Evolutionary conservation across 2,329 filamentous ascomycete genomes (phyloP), one percentile per base, ranked within the genome.

Genomic region (Paraphaeosphaeria sporulosa): DNA sequence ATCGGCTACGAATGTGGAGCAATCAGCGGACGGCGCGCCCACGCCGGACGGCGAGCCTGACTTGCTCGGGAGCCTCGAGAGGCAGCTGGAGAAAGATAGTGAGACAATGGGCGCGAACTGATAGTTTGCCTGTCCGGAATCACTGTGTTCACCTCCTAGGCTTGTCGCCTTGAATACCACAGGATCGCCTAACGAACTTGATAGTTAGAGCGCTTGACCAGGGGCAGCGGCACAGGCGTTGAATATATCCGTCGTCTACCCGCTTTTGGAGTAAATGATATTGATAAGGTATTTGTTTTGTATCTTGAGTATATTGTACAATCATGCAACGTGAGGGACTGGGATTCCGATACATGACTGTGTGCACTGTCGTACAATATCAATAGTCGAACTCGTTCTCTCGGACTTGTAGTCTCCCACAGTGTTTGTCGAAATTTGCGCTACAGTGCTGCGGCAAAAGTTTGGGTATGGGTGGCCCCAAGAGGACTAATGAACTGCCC

Each of bases 61-160:
- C 71, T 66, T 84, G 34, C 69, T 84, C 30, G 81, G 80, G 38
- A 83, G 79, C 57, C 65, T 84, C 25, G 82, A 85, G 64, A 77
- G 76, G 25, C 81, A 82, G 57, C 63, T 82, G 48, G 75, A 78
- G 25, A 71, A 74, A 54, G 72, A 74, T 42, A 69, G 67, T 54
- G 62, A 70, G 34, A 51, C 55, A 15, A 59, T 57, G 57, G 59
- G 53, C 19, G 40, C 60, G 25, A 13, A 44, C 8, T 55, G 38
- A 56, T 71, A 72, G 4, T 65, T 4, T 12, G 8, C 15, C n/a
- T 44, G 7, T 42, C 13, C 23, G 21, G 8, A 30, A 19, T 27
- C 32, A 25, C 8, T 15, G 2, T 27, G 7, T 13, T 19, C 34
- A n/a, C 5, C 40, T 40, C 19, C 8, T 40, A 19, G 34, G 19